Evolutionary conservation across 495 filamentous ascomycete species (phyloP), one percentile per base, ranked within the genome.

Genomic region (Penicillium cataractarum): DNA sequence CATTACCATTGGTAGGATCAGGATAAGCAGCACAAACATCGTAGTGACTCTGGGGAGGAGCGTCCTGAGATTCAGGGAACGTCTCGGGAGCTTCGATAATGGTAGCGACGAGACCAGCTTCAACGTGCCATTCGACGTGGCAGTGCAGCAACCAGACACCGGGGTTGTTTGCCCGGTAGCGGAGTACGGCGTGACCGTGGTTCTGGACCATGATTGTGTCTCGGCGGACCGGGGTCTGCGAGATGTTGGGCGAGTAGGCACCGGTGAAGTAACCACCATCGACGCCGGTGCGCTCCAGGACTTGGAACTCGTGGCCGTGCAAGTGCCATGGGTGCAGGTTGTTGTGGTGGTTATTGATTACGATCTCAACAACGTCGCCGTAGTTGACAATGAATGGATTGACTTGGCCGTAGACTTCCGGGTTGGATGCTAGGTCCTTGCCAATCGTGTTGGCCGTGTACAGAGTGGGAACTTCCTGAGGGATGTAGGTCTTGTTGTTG

Each of bases 81-180:
- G 68, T 71, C 61, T 73, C 70, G 2, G 70, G 70, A 4, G 70
- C 70, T 75, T 93, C 90, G 67, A 95, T 84, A 31, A 94, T 77
- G 9, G 85, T 90, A 17, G 86, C 88, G 2, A 84, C 85, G 22
- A 95, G 80, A 24, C 91, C 91, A 67, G 85, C 86, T 62, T 83
- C 86, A 44, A 92, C 83, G 68, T 93, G 91, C 89, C 90, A 93
- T 78, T 92, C 90, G 29, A 92, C 82, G 73, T 92, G 90, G 76
- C 91, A 93, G 71, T 95, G 91, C 72, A 93, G 90, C 24, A 93
- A 74, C 84, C 87, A 93, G 37, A 92, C 82, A 55, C 89, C 92
- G 19, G 92, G 74, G 70, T 96, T 96, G 57, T 89, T 83, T 1
- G 87, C 86, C 27, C 82, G 77, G 78, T 91, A 92, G 0, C 89